Conservation (phyloP, 1,284 basidiomycete genomes). For the Ceratorhiza oryzae-sativae region DNA sequence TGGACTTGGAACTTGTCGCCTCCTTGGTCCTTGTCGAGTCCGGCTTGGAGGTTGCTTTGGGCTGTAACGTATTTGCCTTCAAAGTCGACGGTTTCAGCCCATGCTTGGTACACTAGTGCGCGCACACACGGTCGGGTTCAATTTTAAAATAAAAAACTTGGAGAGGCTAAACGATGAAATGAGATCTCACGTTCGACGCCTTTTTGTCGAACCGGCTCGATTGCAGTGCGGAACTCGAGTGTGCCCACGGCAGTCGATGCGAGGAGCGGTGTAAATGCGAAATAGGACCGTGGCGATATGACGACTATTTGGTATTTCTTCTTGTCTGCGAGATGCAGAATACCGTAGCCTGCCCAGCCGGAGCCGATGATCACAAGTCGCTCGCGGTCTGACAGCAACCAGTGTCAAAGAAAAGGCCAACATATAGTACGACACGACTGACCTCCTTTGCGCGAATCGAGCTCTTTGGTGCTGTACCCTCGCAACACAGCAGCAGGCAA, state of each 20-base stretch:
- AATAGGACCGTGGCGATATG: constrained; percentile 77
- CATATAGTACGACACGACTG: not conserved
- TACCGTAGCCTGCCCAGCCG: constrained; percentile 39
- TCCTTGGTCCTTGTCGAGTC: constrained; percentile 41
- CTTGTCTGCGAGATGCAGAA: constrained; percentile 34
- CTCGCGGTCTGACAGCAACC: constrained; percentile 5
- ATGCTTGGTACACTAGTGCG: constrained; percentile 23
- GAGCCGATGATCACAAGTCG: constrained; percentile 36
- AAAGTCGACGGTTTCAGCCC: constrained; percentile 28
- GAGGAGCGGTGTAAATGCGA: constrained; percentile 84
- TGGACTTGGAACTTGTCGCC: constrained; percentile 58
- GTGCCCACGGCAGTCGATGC: constrained; percentile 83
- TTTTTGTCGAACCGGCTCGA: constrained; percentile 73
- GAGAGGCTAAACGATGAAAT: too few species aligned
- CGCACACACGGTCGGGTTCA: not conserved
- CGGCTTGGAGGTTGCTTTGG: constrained; percentile 31
- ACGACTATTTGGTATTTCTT: constrained; percentile 48
- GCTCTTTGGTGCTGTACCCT: constrained; percentile 16
- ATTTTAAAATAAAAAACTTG: too few species aligned
- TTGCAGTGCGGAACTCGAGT: constrained; percentile 78
- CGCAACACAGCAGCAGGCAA: not conserved
- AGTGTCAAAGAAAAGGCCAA: not conserved
- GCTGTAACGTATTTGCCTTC: constrained; percentile 7
- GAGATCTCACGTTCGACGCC: constrained; percentile 22
- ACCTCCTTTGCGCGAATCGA: constrained; percentile 33